Percentiles rank a stretch among this genome's conserved stretches.
Conservation (phyloP, 805 yeast species). For the Lipomyces lipofer region DNA sequence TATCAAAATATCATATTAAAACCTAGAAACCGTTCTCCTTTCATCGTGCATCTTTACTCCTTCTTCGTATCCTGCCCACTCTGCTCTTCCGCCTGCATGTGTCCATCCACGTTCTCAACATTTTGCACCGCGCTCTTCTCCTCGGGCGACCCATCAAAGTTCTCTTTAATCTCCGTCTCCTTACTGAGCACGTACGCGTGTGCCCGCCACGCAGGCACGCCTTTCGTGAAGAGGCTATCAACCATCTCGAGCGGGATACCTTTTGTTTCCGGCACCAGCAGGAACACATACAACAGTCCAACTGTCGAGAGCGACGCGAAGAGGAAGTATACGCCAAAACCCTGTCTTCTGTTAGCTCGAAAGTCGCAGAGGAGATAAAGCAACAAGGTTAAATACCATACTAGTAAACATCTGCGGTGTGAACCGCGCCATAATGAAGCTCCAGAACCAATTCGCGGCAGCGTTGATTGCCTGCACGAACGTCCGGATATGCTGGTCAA, state of each 20-base stretch:
- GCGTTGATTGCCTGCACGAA: slow-evolving; percentile 21
- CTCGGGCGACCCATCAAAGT: slow-evolving; percentile 13
- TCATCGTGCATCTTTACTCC: too few relatives aligned
- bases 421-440: slow-evolving; percentile 22
- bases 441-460: slow-evolving; percentile 25
- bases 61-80: too few relatives aligned
- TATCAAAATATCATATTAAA: too few relatives aligned
- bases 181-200: slow-evolving; percentile 14
- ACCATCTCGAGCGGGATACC: slow-evolving; percentile 72
- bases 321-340: slow-evolving; percentile 20
- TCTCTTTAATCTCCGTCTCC: slow-evolving; percentile 7
- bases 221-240: slow-evolving; percentile 58
- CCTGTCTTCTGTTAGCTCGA: slow-evolving; percentile 7
- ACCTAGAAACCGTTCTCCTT: too few relatives aligned
- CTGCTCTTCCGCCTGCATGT: too few relatives aligned
- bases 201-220: slow-evolving; percentile 20
- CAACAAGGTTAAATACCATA: slow-evolving; percentile 8
- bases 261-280: slow-evolving; percentile 64
- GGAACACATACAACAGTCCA: slow-evolving; percentile 59
- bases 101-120: slow-evolving; percentile 2
- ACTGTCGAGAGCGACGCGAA: slow-evolving; percentile 45
- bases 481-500: slow-evolving; percentile 15
- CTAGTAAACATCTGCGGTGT: slow-evolving; percentile 22
- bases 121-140: slow-evolving; percentile 11
- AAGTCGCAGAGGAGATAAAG: not conserved